These are phyloP conservation scores for Solanum acaule DNA, from an alignment of 257 asterid species.

Conservation along the genomic window DNA sequence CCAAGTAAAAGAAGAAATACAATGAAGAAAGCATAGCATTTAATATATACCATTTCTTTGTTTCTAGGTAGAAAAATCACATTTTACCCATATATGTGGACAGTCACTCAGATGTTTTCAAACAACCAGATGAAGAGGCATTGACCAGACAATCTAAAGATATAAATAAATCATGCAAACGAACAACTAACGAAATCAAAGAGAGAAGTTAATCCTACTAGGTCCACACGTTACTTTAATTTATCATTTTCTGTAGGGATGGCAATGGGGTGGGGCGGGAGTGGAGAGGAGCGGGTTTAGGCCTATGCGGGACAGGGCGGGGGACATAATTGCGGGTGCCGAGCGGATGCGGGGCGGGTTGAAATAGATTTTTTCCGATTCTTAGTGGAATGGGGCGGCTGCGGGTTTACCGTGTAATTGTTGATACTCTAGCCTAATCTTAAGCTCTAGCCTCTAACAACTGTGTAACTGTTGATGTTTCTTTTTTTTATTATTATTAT, in stretches of 20 bases:
- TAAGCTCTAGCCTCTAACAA: no score
- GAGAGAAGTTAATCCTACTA: neutral
- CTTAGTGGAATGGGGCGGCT: no score
- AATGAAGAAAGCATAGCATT: neutral
- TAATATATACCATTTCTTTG: neutral
- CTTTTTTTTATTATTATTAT: no score
- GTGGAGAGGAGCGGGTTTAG: no score
- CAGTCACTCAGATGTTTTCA: neutral
- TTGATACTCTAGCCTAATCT: no score
- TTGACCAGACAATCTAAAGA: neutral
- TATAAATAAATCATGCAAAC: neutral
- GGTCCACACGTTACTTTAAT: neutral
- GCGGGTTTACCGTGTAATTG: no score
- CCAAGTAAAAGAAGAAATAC: neutral
- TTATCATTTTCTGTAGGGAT: neutral
- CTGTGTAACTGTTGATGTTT: no score
- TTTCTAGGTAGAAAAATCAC: neutral
- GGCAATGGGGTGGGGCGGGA: no score
- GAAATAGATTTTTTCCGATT: no score
- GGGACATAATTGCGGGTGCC: no score
- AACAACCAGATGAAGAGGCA: neutral
- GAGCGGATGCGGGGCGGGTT: no score
- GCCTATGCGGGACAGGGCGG: no score
- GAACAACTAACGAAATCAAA: neutral
- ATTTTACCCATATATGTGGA: neutral